Conservation (phyloP, 2,329 filamentous ascomycete species). For the Alternaria sp. region DNA sequence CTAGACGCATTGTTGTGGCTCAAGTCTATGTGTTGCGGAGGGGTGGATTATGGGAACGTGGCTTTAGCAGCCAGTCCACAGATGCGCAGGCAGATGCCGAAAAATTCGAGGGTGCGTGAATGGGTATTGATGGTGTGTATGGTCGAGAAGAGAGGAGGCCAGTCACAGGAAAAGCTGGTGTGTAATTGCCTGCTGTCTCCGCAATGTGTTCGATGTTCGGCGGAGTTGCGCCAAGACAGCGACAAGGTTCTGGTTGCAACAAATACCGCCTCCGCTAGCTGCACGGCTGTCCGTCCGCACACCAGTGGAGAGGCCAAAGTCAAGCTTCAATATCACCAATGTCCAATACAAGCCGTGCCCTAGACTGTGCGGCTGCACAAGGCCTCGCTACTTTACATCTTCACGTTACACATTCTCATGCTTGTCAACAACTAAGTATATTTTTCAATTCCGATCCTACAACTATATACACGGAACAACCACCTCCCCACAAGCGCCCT, state of each 20-base stretch:
- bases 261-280: slow-evolving; percentile 25
- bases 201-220: slow-evolving; percentile 40
- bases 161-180: slow-evolving; percentile 6
- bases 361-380: not conserved
- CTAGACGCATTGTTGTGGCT: slow-evolving; percentile 54
- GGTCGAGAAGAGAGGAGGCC: slow-evolving; percentile 1
- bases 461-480: slow-evolving; percentile 43
- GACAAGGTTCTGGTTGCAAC: slow-evolving; percentile 36
- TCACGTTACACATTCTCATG: not conserved
- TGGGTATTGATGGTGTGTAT: not conserved
- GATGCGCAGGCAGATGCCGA: slow-evolving; percentile 27
- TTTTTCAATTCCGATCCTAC: slow-evolving; percentile 39
- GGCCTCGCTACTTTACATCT: not conserved
- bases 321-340: not conserved
- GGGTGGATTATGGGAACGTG: slow-evolving; percentile 49
- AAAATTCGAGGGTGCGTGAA: slow-evolving; percentile 2
- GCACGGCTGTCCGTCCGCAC: slow-evolving; percentile 1
- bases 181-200: slow-evolving; percentile 16
- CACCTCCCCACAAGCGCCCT: slow-evolving; percentile 42
- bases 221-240: slow-evolving; percentile 39
- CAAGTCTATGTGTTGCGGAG: slow-evolving; percentile 39
- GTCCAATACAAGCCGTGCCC: not conserved
- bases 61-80: slow-evolving; percentile 51
- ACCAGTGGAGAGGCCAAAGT: not conserved
- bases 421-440: slow-evolving; percentile 17